Evolutionary conservation across 192 early-diverging fungal genomes (phyloP).

Genomic region (Pilobolus umbonatus): DNA sequence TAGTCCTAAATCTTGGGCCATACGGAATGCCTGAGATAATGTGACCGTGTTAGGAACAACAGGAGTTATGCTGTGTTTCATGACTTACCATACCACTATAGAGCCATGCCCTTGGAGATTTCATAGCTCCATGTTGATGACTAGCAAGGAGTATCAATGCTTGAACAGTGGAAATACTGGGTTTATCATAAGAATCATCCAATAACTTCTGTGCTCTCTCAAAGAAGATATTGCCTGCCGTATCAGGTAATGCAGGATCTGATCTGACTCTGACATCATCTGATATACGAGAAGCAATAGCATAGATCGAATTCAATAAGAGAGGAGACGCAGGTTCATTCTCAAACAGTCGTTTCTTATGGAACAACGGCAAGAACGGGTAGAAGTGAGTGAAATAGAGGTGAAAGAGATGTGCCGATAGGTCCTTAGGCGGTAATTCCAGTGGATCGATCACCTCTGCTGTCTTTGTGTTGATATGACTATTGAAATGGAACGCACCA

Average conservation of each 20-base stretch:
- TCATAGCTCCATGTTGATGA: slow-evolving; percentile 69
- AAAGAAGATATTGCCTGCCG: slow-evolving; percentile 51
- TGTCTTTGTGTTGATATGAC: slow-evolving; percentile 16
- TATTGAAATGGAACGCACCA: slow-evolving; percentile 34
- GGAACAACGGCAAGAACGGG: slow-evolving; percentile 62
- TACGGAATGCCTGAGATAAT: slow-evolving; percentile 57
- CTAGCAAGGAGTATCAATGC: slow-evolving; percentile 60
- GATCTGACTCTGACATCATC: slow-evolving; percentile 25
- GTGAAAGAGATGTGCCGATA: slow-evolving; percentile 52
- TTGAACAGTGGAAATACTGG: slow-evolving; percentile 56
- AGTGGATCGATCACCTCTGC: slow-evolving; percentile 34
- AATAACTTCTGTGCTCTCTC: slow-evolving; percentile 62
- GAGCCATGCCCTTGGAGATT: slow-evolving; percentile 64
- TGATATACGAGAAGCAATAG: slow-evolving; percentile 44
- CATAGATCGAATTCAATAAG: slow-evolving; percentile 46
- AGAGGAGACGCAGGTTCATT: slow-evolving; percentile 27
- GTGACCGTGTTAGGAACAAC: background rate
- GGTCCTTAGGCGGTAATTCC: slow-evolving; percentile 55
- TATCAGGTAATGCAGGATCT: slow-evolving; percentile 37
- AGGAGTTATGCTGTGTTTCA: background rate
- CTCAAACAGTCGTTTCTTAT: slow-evolving; percentile 44
- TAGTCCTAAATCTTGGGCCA: slow-evolving; percentile 73
- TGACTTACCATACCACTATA: slow-evolving; percentile 59
- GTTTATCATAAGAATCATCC: slow-evolving; percentile 57
- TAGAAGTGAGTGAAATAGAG: slow-evolving; percentile 61